Percentiles rank a stretch among this genome's conserved stretches.
Evolutionary conservation across 2,329 filamentous ascomycete species (phyloP).

Genomic region (Lecanoromycetidae sp.): DNA sequence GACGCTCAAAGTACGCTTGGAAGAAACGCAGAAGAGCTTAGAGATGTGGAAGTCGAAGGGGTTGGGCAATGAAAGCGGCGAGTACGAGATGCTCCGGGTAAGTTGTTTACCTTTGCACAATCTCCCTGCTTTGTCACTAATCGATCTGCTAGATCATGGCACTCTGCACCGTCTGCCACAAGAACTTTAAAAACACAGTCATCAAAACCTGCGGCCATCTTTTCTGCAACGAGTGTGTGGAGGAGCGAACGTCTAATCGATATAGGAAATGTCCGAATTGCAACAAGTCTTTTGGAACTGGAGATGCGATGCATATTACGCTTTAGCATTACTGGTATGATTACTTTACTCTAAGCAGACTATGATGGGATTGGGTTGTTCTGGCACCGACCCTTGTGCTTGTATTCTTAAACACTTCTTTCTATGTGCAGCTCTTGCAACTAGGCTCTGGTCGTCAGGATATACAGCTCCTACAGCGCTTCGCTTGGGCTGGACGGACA

Average conservation of each 20-base stretch:
- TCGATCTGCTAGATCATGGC: slow-evolving; percentile 50
- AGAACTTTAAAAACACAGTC: slow-evolving; percentile 85
- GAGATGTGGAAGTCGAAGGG: slow-evolving; percentile 78
- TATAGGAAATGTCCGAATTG: slow-evolving; percentile 94
- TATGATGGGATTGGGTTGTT: too few relatives aligned
- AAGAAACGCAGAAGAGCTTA: slow-evolving; percentile 68
- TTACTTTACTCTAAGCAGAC: too few relatives aligned
- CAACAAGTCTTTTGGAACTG: slow-evolving; percentile 75
- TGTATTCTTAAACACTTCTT: background rate
- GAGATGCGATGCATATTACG: slow-evolving; percentile 64
- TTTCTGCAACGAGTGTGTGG: slow-evolving; percentile 83
- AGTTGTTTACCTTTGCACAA: slow-evolving; percentile 30
- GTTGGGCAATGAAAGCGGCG: slow-evolving; percentile 65
- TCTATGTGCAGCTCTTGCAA: background rate
- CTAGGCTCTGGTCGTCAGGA: slow-evolving; percentile 1
- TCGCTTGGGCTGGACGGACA: background rate
- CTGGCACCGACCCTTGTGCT: background rate
- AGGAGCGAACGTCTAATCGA: slow-evolving; percentile 76
- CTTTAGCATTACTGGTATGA: slow-evolving; percentile 19
- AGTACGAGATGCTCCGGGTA: slow-evolving; percentile 77
- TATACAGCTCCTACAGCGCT: background rate
- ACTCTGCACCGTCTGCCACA: slow-evolving; percentile 84
- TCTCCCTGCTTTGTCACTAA: slow-evolving; percentile 11
- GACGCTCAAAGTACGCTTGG: slow-evolving; percentile 62
- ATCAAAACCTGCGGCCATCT: slow-evolving; percentile 91